A percentile compares a stretch with the other conserved stretches of the same genome.
Evolutionary conservation across 2,329 filamentous ascomycete genomes (phyloP).

Genomic region (Clathrospora elynae): DNA sequence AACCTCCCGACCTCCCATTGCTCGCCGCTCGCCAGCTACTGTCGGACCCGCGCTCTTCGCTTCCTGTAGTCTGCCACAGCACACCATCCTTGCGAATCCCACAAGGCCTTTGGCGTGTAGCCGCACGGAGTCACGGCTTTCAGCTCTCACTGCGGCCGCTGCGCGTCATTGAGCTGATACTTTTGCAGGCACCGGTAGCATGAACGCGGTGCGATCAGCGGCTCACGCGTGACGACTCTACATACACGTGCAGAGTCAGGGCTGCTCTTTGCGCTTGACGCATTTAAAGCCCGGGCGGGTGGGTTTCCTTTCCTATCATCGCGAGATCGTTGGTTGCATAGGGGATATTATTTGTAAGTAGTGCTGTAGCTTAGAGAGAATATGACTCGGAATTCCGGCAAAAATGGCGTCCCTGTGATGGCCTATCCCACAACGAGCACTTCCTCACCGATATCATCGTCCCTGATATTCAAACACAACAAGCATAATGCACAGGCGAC

Average conservation of each 20-base stretch:
- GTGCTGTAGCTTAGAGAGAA: conserved; percentile 13
- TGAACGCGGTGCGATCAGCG: conserved; percentile 12
- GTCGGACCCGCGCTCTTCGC: too few relatives aligned
- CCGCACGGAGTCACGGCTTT: conserved; percentile 10
- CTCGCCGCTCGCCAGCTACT: too few relatives aligned
- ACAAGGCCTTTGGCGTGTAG: conserved; percentile 18
- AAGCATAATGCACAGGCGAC: conserved; percentile 16
- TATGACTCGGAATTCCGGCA: conserved; percentile 13
- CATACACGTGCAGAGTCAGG: conserved; percentile 14
- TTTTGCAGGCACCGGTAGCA: conserved; percentile 15
- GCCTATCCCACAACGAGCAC: conserved; percentile 12
- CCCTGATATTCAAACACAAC: conserved; percentile 18
- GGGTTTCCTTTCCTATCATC: conserved; percentile 14
- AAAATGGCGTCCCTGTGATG: conserved; percentile 16
- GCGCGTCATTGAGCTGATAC: conserved; percentile 18
- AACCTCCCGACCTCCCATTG: too few relatives aligned
- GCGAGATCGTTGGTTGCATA: conserved; percentile 1
- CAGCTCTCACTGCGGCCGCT: conserved; percentile 16
- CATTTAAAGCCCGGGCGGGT: conserved; percentile 23
- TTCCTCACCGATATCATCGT: conserved; percentile 13
- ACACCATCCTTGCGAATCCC: conserved; percentile 24
- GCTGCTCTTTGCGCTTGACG: conserved; percentile 16
- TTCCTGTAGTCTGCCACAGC: too few relatives aligned
- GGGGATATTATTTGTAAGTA: conserved; percentile 16
- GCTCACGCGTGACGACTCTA: conserved; percentile 5